Evolutionary conservation across 176 grass and related monocot genomes (phyloP), one percentile per base, ranked within the genome.

Genomic region (Zoysia pacifica): DNA sequence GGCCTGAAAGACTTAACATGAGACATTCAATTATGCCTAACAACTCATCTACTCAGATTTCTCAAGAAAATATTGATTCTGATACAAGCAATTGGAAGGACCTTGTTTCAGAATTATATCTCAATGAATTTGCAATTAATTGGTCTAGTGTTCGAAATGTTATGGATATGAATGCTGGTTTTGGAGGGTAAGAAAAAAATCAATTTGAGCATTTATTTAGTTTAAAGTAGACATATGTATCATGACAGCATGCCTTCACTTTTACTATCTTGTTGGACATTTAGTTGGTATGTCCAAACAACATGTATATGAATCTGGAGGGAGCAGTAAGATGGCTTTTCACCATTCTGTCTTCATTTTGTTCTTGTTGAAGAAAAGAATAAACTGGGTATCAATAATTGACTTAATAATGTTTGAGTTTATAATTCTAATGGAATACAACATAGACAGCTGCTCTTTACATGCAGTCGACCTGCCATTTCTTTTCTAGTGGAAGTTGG

Each of bases 161-260:
- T 56, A 94, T 98, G 86, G 96, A 94, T 58, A 91, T 98, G 92
- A 94, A 94, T 91, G 87, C 92, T 86, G 88, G 88, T 65, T 94
- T 84, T 87, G 96, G 90, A 87, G 96, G 92, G 96, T 98, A 93
- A 89, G 77, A 9, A 11, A 80, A 73, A 76, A 39, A 44, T 55
- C 11, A 2, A 5, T 55, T 47, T 72, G 61, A 48, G 12, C 9
- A 68, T 73, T 51, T 65, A 62, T 85, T 47, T 64, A 59, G 46
- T 71, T 71, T 12, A 72, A 43, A 38, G 48, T 41, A 47, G 52
- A 55, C 28, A 28, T 28, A 28, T 28, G 28, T 28, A 28, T 28
- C 28, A 28, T 28, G 28, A 28, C 4, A 47, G 45, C 8, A 60
- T 60, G 36, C 48, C 48, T 58, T 77, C 37, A 16, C 44, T 77